Conservation (phyloP, 192 early-diverging fungal species). For the Pecoramyces ruminantium region DNA sequence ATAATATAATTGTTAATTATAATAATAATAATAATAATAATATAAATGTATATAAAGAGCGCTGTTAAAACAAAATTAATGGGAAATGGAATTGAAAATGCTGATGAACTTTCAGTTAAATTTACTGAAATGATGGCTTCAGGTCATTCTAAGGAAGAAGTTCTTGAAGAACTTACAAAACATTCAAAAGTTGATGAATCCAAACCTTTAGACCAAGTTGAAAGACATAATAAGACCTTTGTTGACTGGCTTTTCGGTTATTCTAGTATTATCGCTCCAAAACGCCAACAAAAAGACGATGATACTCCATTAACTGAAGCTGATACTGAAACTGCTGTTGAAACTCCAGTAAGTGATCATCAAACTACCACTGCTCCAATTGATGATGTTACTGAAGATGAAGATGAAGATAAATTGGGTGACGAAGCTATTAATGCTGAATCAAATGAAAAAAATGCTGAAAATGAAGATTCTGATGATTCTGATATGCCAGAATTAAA, state of each 20-base stretch:
- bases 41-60: no score
- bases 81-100: background rate
- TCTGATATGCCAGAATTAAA: background rate
- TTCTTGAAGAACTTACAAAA: background rate
- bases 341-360: background rate
- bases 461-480: background rate
- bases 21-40: no score
- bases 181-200: background rate
- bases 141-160: background rate
- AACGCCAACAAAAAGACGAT: background rate
- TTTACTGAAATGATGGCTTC: background rate
- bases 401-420: background rate
- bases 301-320: background rate
- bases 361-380: background rate
- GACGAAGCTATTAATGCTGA: background rate
- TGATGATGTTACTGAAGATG: background rate
- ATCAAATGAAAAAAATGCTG: background rate
- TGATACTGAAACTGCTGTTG: background rate
- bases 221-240: background rate
- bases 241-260: background rate
- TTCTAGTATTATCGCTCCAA: background rate
- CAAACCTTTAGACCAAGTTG: no score
- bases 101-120: background rate
- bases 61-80: background rate
- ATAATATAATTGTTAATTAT: no score